Evolutionary conservation across 176 grass and related monocot species (phyloP).

Genomic region (Eragrostis nindensis): DNA sequence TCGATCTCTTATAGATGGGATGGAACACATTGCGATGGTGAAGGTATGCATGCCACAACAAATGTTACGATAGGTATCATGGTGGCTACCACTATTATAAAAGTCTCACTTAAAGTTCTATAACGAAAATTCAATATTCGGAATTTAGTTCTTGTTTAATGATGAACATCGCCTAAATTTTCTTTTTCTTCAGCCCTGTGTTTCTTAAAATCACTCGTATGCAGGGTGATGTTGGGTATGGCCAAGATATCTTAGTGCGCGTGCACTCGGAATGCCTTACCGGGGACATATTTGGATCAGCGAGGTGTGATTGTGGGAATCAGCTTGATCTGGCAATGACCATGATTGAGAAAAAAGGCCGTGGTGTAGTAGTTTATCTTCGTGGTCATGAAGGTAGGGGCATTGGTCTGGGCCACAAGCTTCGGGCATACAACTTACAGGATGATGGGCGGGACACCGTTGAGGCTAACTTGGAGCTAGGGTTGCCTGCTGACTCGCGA

Average conservation of each 20-base stretch:
- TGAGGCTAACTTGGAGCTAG: constrained; percentile 93
- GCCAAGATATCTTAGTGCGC: constrained; percentile 84
- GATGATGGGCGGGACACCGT: constrained; percentile 90
- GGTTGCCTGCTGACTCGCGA: constrained; percentile 86
- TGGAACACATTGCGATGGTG: constrained; percentile 99
- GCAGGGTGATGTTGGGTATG: constrained; percentile 97
- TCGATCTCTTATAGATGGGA: constrained; percentile 87
- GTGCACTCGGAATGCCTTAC: constrained; percentile 93
- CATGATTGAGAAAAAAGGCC: constrained; percentile 84
- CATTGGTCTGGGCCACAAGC: constrained; percentile 93
- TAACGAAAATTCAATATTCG: constrained; percentile 5
- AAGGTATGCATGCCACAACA: constrained; percentile 60
- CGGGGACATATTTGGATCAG: constrained; percentile 94
- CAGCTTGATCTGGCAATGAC: constrained; percentile 82
- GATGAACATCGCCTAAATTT: background rate
- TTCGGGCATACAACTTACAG: constrained; percentile 87
- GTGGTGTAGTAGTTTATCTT: constrained; percentile 88
- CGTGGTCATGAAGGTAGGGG: constrained; percentile 94
- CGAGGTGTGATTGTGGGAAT: constrained; percentile 82
- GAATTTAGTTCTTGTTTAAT: constrained; percentile 25
- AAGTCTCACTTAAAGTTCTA: background rate
- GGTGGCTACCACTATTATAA: background rate
- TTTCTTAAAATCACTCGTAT: constrained; percentile 25
- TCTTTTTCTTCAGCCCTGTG: background rate
- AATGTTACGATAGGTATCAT: background rate